Evolutionary conservation across 805 yeast genomes (phyloP).

Genomic region (Hanseniaspora singularis): DNA sequence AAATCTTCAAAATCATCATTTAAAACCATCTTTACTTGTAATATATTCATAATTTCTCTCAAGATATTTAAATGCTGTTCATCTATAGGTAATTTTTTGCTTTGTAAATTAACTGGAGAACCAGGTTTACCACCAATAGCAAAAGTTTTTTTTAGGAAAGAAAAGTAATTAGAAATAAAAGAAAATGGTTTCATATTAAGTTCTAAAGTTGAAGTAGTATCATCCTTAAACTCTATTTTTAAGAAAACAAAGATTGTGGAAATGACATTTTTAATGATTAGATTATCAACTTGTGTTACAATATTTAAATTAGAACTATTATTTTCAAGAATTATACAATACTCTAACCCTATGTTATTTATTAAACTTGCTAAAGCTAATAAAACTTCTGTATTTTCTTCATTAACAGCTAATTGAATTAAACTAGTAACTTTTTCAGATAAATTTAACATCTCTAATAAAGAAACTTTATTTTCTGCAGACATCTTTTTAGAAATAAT

Average conservation of each 20-base stretch:
- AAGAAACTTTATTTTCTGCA: constrained; percentile 48
- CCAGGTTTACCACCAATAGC: constrained; percentile 32
- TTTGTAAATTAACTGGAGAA: constrained; percentile 30
- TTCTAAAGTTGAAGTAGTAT: constrained; percentile 37
- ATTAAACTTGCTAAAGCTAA: constrained; percentile 66
- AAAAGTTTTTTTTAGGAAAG: constrained; percentile 49
- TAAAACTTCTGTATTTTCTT: constrained; percentile 50
- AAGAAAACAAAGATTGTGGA: constrained; percentile 64
- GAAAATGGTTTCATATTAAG: constrained; percentile 74
- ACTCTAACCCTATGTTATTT: constrained; percentile 63
- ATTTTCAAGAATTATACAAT: constrained; percentile 55
- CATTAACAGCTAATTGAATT: constrained; percentile 15
- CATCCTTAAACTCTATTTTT: constrained; percentile 54
- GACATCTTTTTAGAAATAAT: constrained; percentile 70
- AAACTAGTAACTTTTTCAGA: constrained; percentile 36
- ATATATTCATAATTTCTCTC: constrained; percentile 50
- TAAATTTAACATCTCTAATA: constrained; percentile 57
- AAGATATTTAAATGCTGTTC: constrained; percentile 40
- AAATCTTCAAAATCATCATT: constrained; percentile 67
- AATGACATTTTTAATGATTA: constrained; percentile 46
- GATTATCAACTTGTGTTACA: constrained; percentile 34
- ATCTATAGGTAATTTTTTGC: constrained; percentile 28
- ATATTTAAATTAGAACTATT: constrained; percentile 8
- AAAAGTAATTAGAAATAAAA: constrained; percentile 60
- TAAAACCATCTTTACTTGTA: constrained; percentile 66